These are phyloP conservation scores for Cladosporium cucumerinum DNA, from an alignment of 2,329 filamentous ascomycete species.

Conservation along the genomic window DNA sequence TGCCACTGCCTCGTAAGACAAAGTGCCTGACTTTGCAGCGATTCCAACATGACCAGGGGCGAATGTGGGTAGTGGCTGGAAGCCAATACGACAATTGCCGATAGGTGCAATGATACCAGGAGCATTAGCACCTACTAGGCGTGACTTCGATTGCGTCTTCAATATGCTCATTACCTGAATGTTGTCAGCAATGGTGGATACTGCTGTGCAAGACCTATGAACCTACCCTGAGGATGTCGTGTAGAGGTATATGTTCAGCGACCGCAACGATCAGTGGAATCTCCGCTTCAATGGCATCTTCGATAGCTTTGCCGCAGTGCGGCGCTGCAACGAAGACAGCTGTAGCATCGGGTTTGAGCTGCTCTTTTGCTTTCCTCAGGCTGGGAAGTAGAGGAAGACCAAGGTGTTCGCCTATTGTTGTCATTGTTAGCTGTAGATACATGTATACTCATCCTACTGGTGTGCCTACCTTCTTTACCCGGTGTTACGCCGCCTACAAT, in stretches of 20 bases:
- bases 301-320: slow-evolving; percentile 68
- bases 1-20: slow-evolving; percentile 77
- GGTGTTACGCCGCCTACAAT: slow-evolving; percentile 77
- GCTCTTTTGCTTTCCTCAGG: slow-evolving; percentile 65
- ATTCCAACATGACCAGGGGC: slow-evolving; percentile 67
- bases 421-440: background rate
- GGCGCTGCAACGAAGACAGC: slow-evolving; percentile 78
- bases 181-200: background rate
- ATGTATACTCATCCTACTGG: fast-evolving
- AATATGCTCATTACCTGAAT: slow-evolving; percentile 64
- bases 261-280: slow-evolving; percentile 75
- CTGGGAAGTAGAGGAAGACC: slow-evolving; percentile 68
- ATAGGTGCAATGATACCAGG: slow-evolving; percentile 75
- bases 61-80: slow-evolving; percentile 73
- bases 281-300: slow-evolving; percentile 76
- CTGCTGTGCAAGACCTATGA: slow-evolving; percentile 7
- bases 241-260: slow-evolving; percentile 74
- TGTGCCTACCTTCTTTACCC: slow-evolving; percentile 51
- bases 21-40: slow-evolving; percentile 74
- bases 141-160: slow-evolving; percentile 65
- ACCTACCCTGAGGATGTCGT: slow-evolving; percentile 67
- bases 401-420: slow-evolving; percentile 57
- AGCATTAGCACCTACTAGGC: slow-evolving; percentile 76
- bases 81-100: slow-evolving; percentile 68
- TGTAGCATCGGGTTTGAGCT: slow-evolving; percentile 71